phyloP scores from a whole-genome alignment of 768 basidiomycete genomes.

The Imleria badia region DNA sequence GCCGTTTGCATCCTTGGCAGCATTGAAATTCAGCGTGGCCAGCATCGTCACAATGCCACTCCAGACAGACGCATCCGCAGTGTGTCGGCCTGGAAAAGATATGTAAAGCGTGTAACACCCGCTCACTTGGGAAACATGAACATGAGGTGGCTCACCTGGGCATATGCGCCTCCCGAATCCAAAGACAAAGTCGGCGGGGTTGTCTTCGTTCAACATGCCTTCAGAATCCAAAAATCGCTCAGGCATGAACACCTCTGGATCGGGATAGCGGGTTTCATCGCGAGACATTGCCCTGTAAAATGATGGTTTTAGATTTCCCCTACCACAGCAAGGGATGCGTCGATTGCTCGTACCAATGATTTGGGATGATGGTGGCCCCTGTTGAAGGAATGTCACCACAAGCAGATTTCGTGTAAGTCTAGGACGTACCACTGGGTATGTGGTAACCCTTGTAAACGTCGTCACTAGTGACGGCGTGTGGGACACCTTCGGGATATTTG shows the following conservation, averaged over 20 bases:
- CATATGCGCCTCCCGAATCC: too few species aligned
- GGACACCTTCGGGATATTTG: background rate
- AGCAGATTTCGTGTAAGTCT: background rate
- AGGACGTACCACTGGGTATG: background rate
- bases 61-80: too few species aligned
- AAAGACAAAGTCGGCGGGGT: too few species aligned
- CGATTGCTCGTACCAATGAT: background rate
- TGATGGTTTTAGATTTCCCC: background rate
- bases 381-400: background rate
- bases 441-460: conserved; percentile 1
- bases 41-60: too few species aligned
- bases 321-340: too few species aligned
- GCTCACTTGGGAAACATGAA: too few species aligned
- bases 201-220: too few species aligned
- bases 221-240: background rate
- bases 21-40: too few species aligned
- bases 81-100: too few species aligned
- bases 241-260: background rate
- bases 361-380: background rate
- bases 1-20: too few species aligned
- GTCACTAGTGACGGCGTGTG: background rate
- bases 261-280: background rate
- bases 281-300: background rate
- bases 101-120: too few species aligned
- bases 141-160: too few species aligned